These are phyloP conservation scores for Urtica urens DNA, from an alignment of 306 rosid species.

Conservation along the genomic window DNA sequence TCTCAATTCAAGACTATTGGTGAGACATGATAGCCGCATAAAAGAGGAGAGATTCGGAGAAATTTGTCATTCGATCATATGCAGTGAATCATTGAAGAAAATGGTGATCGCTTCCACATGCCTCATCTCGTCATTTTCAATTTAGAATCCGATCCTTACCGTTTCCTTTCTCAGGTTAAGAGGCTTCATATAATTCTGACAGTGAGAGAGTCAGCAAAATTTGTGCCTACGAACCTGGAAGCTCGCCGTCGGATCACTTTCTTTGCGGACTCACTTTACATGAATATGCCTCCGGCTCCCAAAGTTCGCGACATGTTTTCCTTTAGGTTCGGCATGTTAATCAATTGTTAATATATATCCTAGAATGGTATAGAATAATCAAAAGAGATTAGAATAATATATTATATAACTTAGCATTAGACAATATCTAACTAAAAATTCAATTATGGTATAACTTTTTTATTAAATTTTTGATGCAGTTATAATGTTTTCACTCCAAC, in stretches of 20 bases:
- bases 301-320: slow-evolving; percentile 84
- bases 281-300: slow-evolving; percentile 94
- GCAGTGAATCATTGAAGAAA: slow-evolving; percentile 39
- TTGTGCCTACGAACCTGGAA: slow-evolving; percentile 89
- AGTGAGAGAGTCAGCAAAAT: slow-evolving; percentile 87
- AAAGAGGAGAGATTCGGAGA: slow-evolving; percentile 59
- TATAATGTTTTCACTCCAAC: too few species aligned
- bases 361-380: too few species aligned
- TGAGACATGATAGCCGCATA: slow-evolving; percentile 6
- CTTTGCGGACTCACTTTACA: slow-evolving; percentile 91
- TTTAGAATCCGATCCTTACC: slow-evolving; percentile 6
- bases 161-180: slow-evolving; percentile 43
- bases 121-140: background rate
- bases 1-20: slow-evolving; percentile 41
- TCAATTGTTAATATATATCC: too few species aligned
- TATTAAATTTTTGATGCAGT: too few species aligned
- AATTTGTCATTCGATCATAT: slow-evolving; percentile 23
- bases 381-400: too few species aligned
- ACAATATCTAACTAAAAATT: too few species aligned
- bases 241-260: slow-evolving; percentile 98
- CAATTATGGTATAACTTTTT: too few species aligned
- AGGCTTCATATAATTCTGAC: slow-evolving; percentile 89
- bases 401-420: too few species aligned
- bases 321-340: slow-evolving; percentile 91
- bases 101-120: slow-evolving; percentile 40